These are phyloP conservation scores for Debaryomycetaceae sp. DNA, from an alignment of 1,139 yeast species.

Conservation along the genomic window DNA sequence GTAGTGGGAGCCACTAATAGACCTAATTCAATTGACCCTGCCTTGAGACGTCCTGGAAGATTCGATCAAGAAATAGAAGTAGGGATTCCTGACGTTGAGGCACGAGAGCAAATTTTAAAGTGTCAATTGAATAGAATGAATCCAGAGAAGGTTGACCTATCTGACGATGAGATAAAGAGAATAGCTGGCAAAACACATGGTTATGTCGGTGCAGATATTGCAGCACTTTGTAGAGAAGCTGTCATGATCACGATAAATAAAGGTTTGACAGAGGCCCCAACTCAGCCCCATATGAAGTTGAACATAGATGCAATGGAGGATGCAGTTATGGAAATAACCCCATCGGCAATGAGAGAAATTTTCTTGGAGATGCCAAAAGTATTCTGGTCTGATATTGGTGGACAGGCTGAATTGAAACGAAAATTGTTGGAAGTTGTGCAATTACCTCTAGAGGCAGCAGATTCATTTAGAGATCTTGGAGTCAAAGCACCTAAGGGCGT, in stretches of 20 bases:
- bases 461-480: constrained; percentile 71
- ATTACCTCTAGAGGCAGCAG: constrained; percentile 82
- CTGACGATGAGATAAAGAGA: constrained; percentile 47
- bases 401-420: constrained; percentile 77
- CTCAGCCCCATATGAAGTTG: constrained; percentile 26
- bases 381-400: constrained; percentile 93
- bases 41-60: constrained; percentile 61
- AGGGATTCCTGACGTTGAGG: constrained; percentile 71
- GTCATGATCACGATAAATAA: constrained; percentile 79
- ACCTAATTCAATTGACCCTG: constrained; percentile 70
- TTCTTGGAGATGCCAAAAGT: constrained; percentile 93
- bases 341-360: constrained; percentile 96
- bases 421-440: constrained; percentile 88
- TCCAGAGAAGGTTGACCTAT: constrained; percentile 49
- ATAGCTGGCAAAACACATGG: constrained; percentile 65
- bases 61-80: constrained; percentile 85
- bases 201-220: constrained; percentile 79
- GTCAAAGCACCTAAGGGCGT: constrained; percentile 91
- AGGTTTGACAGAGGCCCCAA: constrained; percentile 31
- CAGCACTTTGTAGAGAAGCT: constrained; percentile 83
- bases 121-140: constrained; percentile 64
- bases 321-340: constrained; percentile 77
- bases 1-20: constrained; percentile 81
- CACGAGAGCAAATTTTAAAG: constrained; percentile 58
- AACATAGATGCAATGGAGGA: constrained; percentile 52